These are phyloP conservation scores for Suhomyces xylopsoci DNA, from an alignment of 805 yeast genomes.

Conservation along the genomic window DNA sequence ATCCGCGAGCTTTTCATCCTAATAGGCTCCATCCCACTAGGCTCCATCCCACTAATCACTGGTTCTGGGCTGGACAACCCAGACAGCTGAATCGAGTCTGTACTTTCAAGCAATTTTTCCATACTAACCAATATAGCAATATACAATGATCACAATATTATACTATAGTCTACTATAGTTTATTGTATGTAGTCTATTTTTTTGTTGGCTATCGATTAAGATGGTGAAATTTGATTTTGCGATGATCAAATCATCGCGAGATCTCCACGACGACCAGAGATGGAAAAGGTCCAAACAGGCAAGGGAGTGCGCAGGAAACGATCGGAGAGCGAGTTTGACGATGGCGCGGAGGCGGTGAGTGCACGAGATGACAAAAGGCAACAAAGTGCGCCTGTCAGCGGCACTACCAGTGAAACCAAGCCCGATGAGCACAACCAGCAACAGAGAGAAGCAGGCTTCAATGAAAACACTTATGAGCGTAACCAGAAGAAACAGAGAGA, in stretches of 20 bases:
- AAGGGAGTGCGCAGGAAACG: not conserved
- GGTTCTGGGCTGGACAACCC: not conserved
- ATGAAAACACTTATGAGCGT: too few species aligned
- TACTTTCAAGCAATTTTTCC: too few species aligned
- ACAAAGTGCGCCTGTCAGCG: not conserved
- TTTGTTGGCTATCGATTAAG: too few species aligned
- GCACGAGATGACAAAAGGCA: not conserved
- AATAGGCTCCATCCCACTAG: too few species aligned
- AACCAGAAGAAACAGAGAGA: too few species aligned
- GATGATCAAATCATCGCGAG: not conserved
- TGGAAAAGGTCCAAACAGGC: not conserved
- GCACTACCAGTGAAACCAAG: not conserved
- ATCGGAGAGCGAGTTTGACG: not conserved
- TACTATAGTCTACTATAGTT: too few species aligned
- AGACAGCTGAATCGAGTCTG: not conserved
- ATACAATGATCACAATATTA: too few species aligned
- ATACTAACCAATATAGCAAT: too few species aligned
- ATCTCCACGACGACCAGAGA: not conserved
- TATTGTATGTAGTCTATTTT: too few species aligned
- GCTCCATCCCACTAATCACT: too few species aligned
- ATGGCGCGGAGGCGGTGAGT: not conserved
- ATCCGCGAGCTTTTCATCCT: constrained; percentile 21
- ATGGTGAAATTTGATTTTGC: not conserved
- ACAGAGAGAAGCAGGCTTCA: too few species aligned
- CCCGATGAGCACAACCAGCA: too few species aligned